phyloP scores from a whole-genome alignment of 2,329 filamentous ascomycete genomes.

The Exserohilum rostratum region DNA sequence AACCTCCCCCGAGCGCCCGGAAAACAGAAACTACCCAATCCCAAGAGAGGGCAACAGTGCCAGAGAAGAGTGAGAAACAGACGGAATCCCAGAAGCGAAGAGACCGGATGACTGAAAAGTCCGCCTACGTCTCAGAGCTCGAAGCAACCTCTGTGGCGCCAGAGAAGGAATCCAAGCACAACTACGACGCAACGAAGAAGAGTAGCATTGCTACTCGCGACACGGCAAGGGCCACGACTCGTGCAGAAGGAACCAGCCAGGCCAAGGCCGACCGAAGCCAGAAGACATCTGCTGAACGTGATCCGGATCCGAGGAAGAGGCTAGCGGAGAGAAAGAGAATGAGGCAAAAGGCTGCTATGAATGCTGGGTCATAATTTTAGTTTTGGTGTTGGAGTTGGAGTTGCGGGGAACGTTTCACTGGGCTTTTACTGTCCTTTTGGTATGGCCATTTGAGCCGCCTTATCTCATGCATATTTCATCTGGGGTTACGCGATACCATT shows the following conservation, averaged over 20 bases:
- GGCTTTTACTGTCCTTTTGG: not conserved
- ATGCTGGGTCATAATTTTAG: not conserved
- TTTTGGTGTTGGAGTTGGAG: not conserved
- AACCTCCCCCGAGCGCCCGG: slow-evolving; percentile 19
- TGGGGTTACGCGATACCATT: slow-evolving; percentile 31
- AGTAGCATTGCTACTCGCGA: slow-evolving; percentile 12
- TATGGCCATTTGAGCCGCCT: not conserved
- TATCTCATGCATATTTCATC: slow-evolving; percentile 10
- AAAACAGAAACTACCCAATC: slow-evolving; percentile 8
- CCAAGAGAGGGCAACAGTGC: slow-evolving; percentile 2
- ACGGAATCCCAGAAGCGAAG: not conserved
- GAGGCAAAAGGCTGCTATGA: slow-evolving; percentile 25
- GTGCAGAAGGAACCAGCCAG: slow-evolving; percentile 30
- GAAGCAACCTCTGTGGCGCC: slow-evolving; percentile 7
- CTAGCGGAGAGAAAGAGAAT: slow-evolving; percentile 36
- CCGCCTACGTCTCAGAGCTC: slow-evolving; percentile 5
- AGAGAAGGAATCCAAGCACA: slow-evolving; percentile 2
- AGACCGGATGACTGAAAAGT: not conserved
- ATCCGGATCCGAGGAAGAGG: slow-evolving; percentile 34
- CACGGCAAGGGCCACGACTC: slow-evolving; percentile 26
- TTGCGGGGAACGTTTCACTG: not conserved
- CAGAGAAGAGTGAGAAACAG: slow-evolving; percentile 10
- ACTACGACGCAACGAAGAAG: not conserved
- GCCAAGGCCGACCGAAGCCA: slow-evolving; percentile 27
- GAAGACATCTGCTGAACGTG: slow-evolving; percentile 30